phyloP scores from a whole-genome alignment of 768 basidiomycete species.

The Strobilomyces confusus region DNA sequence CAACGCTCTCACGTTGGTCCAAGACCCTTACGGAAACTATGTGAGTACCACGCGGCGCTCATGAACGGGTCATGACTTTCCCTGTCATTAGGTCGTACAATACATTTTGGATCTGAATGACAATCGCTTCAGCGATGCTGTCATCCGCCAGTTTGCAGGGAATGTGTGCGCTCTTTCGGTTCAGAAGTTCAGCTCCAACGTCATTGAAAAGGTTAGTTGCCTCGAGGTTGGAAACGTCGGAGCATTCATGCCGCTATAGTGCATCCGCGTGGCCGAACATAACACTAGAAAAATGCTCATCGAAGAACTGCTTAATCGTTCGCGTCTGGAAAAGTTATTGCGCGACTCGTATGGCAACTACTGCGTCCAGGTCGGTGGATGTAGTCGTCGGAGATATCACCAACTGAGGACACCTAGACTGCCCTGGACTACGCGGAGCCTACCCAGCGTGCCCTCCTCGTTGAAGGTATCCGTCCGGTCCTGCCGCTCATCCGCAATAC shows the following conservation, averaged over 20 bases:
- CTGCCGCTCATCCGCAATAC: conserved; percentile 98
- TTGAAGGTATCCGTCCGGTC: conserved; percentile 98
- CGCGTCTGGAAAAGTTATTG: conserved; percentile 90
- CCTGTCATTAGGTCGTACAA: conserved; percentile 74
- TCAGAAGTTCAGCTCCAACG: conserved; percentile 99
- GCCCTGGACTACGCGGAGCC: conserved; percentile 97
- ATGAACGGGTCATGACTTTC: not conserved
- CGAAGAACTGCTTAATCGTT: conserved; percentile 91
- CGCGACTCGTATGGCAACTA: conserved; percentile 97
- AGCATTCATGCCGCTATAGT: conserved; percentile 34
- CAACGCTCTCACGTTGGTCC: conserved; percentile 94
- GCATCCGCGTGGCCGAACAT: conserved; percentile 93
- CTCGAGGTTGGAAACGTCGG: not conserved
- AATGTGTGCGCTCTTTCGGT: conserved; percentile 97
- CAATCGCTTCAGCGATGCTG: conserved; percentile 94
- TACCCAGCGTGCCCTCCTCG: conserved; percentile 84
- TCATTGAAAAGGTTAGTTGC: conserved; percentile 81
- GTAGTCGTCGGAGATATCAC: not conserved
- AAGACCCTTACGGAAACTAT: conserved; percentile 95
- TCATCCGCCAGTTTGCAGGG: conserved; percentile 96
- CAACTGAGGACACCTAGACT: conserved; percentile 52
- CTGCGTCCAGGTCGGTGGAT: conserved; percentile 70
- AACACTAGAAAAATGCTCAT: conserved; percentile 92
- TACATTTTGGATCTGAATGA: conserved; percentile 98
- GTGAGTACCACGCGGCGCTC: conserved; percentile 37